A percentile compares a stretch with the other conserved stretches of the same genome.
Evolutionary conservation across 805 yeast species (phyloP).

Genomic region (Torulaspora indica): DNA sequence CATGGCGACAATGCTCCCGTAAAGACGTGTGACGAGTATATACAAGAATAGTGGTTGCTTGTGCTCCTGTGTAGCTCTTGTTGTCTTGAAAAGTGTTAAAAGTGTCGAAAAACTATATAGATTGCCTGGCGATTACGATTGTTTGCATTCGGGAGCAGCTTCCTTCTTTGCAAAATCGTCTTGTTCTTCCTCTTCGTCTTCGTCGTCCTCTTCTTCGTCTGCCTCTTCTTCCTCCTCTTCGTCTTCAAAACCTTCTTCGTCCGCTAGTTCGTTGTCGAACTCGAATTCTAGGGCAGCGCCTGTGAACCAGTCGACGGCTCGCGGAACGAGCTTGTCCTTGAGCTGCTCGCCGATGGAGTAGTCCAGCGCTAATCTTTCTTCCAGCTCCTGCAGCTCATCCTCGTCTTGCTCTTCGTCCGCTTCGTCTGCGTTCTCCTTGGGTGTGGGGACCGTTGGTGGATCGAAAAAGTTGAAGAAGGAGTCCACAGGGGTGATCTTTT

Average conservation of each 20-base stretch:
- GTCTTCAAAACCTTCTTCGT: constrained; percentile 53
- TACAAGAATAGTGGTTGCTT: too few species aligned
- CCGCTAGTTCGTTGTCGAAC: constrained; percentile 56
- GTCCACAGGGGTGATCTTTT: constrained; percentile 88
- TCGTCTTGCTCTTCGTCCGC: constrained; percentile 44
- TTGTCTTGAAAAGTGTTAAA: too few species aligned
- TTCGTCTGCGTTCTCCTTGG: constrained; percentile 41
- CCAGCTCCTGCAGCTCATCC: constrained; percentile 70
- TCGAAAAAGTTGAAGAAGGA: constrained; percentile 94
- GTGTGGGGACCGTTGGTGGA: constrained; percentile 82
- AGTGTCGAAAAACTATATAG: constrained; percentile 1
- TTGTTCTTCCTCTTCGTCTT: constrained; percentile 40
- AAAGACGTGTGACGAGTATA: too few species aligned
- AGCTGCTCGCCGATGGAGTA: constrained; percentile 94
- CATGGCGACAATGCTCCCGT: too few species aligned
- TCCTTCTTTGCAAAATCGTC: constrained; percentile 45
- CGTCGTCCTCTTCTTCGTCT: constrained; percentile 45
- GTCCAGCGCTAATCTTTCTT: constrained; percentile 81
- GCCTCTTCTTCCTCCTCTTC: constrained; percentile 63
- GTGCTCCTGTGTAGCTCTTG: too few species aligned
- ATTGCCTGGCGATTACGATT: constrained; percentile 40
- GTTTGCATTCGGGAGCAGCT: constrained; percentile 75
- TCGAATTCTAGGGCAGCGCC: constrained; percentile 89
- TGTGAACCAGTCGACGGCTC: constrained; percentile 98
- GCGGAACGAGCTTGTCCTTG: constrained; percentile 91